A percentile compares a stretch with the other conserved stretches of the same genome.
Conservation (phyloP, 2,329 filamentous ascomycete genomes). For the Penicillium sclerotiorum region DNA sequence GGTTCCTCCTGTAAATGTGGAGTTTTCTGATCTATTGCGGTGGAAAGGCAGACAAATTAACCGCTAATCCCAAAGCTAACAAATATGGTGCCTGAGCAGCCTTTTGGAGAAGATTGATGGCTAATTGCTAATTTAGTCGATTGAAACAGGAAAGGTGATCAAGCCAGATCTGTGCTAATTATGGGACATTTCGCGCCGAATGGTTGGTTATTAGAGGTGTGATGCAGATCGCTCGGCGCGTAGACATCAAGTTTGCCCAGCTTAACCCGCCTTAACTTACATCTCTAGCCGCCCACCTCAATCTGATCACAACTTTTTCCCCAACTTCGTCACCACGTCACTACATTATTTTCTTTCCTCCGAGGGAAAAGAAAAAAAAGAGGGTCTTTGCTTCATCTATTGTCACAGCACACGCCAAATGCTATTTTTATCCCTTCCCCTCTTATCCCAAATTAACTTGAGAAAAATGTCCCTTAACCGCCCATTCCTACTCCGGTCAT, state of each 20-base stretch:
- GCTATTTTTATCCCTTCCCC: conserved; percentile 26
- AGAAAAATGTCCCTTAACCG: conserved; percentile 16
- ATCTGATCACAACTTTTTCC: conserved; percentile 22
- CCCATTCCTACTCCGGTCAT: conserved; percentile 16
- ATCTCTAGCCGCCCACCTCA: conserved; percentile 26
- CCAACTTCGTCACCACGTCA: conserved; percentile 5
- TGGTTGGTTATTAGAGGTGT: conserved; percentile 6
- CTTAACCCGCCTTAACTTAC: too few species aligned
- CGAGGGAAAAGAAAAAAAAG: too few species aligned
- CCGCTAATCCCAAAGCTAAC: neutral
- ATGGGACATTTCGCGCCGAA: conserved; percentile 22
- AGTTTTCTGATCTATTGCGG: neutral
- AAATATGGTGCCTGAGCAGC: neutral
- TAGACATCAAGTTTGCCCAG: too few species aligned
- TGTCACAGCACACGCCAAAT: conserved; percentile 14
- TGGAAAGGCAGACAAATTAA: neutral
- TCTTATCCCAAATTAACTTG: neutral
- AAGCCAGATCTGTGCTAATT: conserved; percentile 29
- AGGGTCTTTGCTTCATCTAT: conserved; percentile 13
- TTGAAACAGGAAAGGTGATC: neutral
- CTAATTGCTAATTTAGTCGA: conserved; percentile 5
- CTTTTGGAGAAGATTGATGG: neutral
- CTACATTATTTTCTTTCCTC: conserved; percentile 1
- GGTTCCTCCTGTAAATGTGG: too few species aligned
- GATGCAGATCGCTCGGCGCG: conserved; percentile 23